Conservation (phyloP, 768 basidiomycete genomes). For the Hygrocybe coccinea region DNA sequence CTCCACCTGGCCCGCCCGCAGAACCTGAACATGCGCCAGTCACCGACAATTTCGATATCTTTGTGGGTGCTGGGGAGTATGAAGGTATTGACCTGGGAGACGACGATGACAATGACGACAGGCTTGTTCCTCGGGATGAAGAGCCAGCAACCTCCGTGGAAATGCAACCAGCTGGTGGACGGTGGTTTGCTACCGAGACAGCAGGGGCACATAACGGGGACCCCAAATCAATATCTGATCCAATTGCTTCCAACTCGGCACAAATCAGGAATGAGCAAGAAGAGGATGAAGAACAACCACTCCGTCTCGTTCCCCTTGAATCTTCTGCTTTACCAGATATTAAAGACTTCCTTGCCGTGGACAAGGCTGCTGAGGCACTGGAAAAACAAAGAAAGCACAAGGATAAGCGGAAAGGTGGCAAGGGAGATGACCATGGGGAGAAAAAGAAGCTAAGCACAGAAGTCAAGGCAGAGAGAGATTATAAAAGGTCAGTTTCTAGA, state of each 20-base stretch:
- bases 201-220: constrained; percentile 20
- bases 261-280: constrained; percentile 21
- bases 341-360: constrained; percentile 74
- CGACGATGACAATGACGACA: constrained; percentile 40
- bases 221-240: constrained; percentile 9
- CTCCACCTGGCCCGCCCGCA: constrained; percentile 9
- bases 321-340: constrained; percentile 84
- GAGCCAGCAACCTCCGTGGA: constrained; percentile 8
- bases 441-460: constrained; percentile 39
- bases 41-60: constrained; percentile 77
- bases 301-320: constrained; percentile 66
- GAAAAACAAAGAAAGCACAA: constrained; percentile 71
- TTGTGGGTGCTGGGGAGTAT: constrained; percentile 81
- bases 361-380: constrained; percentile 57
- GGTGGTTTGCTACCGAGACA: constrained; percentile 48
- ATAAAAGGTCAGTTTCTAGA: constrained; percentile 42
- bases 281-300: constrained; percentile 39
- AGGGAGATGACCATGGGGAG: constrained; percentile 34
- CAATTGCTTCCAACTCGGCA: constrained; percentile 6
- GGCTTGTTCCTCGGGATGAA: constrained; percentile 7
- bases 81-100: constrained; percentile 57
- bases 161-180: constrained; percentile 16
- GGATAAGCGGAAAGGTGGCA: constrained; percentile 60
- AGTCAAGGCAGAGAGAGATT: constrained; percentile 52
- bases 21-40: constrained; percentile 36